Evolutionary conservation across 257 asterid species (phyloP).

Genomic region (Forsythia suspensa): DNA sequence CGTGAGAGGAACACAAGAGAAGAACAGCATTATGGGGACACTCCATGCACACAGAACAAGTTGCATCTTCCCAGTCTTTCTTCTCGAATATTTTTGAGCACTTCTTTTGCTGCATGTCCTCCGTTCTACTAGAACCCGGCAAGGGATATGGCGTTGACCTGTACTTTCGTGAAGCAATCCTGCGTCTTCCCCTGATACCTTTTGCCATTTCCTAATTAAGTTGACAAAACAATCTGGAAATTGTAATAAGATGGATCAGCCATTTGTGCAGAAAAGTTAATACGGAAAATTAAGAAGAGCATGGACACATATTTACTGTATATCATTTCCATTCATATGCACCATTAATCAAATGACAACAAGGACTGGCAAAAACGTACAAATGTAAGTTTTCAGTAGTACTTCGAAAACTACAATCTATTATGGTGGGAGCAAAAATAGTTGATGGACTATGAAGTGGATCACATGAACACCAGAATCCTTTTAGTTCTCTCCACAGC

Average conservation of each 20-base stretch:
- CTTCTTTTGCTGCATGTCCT: constrained; percentile 35
- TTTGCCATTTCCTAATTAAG: constrained; percentile 70
- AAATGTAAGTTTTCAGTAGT: not conserved
- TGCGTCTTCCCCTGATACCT: constrained; percentile 83
- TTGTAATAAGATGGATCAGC: not conserved
- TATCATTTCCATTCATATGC: not conserved
- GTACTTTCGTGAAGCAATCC: constrained; percentile 70
- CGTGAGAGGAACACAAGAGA: constrained; percentile 91
- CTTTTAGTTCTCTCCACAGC: not conserved
- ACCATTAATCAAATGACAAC: not conserved
- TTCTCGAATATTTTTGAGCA: constrained; percentile 50
- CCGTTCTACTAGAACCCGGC: constrained; percentile 33
- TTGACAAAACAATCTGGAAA: constrained; percentile 21
- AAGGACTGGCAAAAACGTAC: not conserved
- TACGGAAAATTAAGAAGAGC: not conserved
- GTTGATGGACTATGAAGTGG: not conserved
- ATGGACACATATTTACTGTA: not conserved
- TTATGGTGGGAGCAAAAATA: not conserved
- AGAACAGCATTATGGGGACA: constrained; percentile 98
- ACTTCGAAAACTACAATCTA: not conserved
- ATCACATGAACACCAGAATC: not conserved
- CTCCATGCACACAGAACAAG: constrained; percentile 97
- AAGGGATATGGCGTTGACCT: constrained; percentile 75
- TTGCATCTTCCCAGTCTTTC: constrained; percentile 94
- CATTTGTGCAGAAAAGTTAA: constrained; percentile 12